Evolutionary conservation across 768 basidiomycete genomes (phyloP).

Genomic region (Podaxis sp.): DNA sequence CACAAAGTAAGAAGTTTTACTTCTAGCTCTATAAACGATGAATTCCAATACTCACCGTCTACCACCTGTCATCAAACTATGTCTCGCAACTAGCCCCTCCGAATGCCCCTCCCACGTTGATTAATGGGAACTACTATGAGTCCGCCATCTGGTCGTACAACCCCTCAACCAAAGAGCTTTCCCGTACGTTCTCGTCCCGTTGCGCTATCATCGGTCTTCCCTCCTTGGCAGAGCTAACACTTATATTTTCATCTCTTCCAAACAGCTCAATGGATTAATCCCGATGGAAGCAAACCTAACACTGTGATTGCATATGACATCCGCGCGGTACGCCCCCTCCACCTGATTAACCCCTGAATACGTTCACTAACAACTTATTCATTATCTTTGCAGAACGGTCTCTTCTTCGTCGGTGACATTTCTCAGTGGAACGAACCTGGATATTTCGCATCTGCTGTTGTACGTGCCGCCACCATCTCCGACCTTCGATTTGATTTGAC

Average conservation of each 20-base stretch:
- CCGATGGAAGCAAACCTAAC: conserved; percentile 34
- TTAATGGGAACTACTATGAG: conserved; percentile 27
- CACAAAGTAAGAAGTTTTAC: conserved; percentile 28
- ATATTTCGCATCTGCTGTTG: conserved; percentile 32
- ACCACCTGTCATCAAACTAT: neutral
- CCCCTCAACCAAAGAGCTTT: conserved; percentile 34
- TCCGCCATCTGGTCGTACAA: conserved; percentile 49
- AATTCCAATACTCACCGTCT: neutral
- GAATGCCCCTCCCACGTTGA: conserved; percentile 15
- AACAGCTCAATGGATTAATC: conserved; percentile 46
- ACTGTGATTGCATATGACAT: conserved; percentile 41
- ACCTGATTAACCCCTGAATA: neutral
- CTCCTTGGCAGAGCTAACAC: neutral
- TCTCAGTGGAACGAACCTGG: conserved; percentile 35
- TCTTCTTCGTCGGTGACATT: conserved; percentile 46
- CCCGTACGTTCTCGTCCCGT: conserved; percentile 27
- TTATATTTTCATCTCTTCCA: neutral
- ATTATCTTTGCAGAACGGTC: conserved; percentile 25
- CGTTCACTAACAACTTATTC: neutral
- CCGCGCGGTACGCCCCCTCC: conserved; percentile 22
- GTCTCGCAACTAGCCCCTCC: conserved; percentile 26
- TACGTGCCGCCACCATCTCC: conserved; percentile 21
- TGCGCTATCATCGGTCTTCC: too few relatives aligned
- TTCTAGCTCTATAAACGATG: neutral
- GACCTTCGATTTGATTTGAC: neutral